Percentiles rank a stretch among this genome's conserved stretches.
phyloP scores from a whole-genome alignment of 2,329 filamentous ascomycete species.

The Venturia pyrina region DNA sequence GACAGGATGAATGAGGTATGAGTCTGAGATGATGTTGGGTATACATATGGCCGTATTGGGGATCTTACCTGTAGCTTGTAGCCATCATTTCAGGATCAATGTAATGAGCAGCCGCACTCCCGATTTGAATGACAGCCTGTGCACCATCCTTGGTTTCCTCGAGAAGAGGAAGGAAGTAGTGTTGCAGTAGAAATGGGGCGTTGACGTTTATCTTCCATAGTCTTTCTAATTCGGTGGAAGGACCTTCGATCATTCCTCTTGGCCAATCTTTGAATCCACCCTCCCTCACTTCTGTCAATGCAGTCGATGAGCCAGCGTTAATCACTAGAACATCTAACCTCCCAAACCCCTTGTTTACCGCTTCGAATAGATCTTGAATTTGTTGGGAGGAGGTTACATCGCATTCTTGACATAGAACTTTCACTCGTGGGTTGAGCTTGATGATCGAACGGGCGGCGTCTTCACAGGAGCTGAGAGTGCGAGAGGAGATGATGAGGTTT shows the following conservation, averaged over 20 bases:
- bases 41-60: no score
- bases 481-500: constrained; percentile 7
- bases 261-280: constrained; percentile 10
- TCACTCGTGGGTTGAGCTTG: neutral
- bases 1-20: neutral
- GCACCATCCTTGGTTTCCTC: constrained; percentile 10
- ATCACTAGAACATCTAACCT: constrained; percentile 10
- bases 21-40: no score
- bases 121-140: constrained; percentile 8
- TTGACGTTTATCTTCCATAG: constrained; percentile 9
- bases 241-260: neutral
- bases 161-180: constrained; percentile 11
- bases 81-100: constrained; percentile 5
- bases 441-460: neutral
- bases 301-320: constrained; percentile 3
- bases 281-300: neutral
- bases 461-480: constrained; percentile 1
- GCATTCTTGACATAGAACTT: neutral
- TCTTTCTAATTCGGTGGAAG: neutral
- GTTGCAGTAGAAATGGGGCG: neutral
- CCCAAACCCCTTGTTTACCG: constrained; percentile 7
- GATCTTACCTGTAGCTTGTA: constrained; percentile 8
- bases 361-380: neutral
- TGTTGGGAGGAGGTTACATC: neutral
- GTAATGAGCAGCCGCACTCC: constrained; percentile 11